Evolutionary conservation across 305 asterid genomes (phyloP).

Genomic region (Fraxinus sp.): DNA sequence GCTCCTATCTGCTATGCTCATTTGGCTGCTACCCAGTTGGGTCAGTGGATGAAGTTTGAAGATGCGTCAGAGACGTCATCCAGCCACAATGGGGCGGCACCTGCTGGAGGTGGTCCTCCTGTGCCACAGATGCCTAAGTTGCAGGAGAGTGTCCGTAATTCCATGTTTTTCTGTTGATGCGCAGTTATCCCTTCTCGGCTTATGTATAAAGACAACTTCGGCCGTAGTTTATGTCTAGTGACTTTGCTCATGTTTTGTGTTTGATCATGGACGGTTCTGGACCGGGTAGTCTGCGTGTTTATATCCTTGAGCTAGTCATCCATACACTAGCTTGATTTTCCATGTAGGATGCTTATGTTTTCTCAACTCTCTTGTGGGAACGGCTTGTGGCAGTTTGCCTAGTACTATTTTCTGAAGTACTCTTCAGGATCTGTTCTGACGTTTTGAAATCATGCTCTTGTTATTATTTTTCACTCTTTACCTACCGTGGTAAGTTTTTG

Average conservation of each 20-base stretch:
- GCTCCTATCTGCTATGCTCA: constrained; percentile 96
- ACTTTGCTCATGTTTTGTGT: neutral
- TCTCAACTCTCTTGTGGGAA: neutral
- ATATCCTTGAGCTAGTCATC: neutral
- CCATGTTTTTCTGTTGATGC: constrained; percentile 81
- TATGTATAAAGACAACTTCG: neutral
- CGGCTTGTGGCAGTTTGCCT: neutral
- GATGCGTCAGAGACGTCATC: constrained; percentile 85
- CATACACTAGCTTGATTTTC: neutral
- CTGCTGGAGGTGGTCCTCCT: constrained; percentile 60
- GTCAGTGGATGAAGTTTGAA: constrained; percentile 91
- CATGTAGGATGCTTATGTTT: neutral
- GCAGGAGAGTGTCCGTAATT: constrained; percentile 59
- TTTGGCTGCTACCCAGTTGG: constrained; percentile 89
- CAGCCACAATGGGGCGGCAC: constrained; percentile 57
- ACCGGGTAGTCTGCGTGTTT: neutral
- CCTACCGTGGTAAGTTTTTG: neutral
- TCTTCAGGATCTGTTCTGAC: neutral
- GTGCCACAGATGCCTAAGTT: constrained; percentile 75
- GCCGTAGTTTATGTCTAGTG: neutral
- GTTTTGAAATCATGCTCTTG: neutral
- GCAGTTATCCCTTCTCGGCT: neutral
- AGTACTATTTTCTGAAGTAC: neutral
- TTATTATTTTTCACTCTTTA: neutral
- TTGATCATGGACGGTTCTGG: neutral